Evolutionary conservation across 1,284 basidiomycete genomes (phyloP), one percentile per base, ranked within the genome.

Genomic region (Coniferiporia sulphurascens): DNA sequence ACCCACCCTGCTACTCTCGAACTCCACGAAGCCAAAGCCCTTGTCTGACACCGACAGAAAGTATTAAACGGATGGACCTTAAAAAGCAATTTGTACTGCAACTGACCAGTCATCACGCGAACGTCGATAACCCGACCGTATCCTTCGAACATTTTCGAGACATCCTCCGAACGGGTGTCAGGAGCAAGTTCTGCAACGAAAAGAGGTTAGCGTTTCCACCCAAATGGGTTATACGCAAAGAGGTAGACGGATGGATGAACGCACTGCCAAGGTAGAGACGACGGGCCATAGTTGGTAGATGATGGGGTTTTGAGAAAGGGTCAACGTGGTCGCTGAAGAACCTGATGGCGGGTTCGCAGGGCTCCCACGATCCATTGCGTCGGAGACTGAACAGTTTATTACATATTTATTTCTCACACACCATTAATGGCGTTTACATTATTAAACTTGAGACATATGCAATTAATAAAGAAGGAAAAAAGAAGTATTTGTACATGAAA

Each of bases 1-100:
- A 27, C 27, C 27, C 69, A 84, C 91, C 75, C 89, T 86, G 35
- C 85, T 75, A 67, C 77, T 89, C 72, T 95, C 94, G 68, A 95
- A 97, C 74, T 97, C 95, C 67, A 97, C 85, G 70, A 98, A 97
- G 53, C 93, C 95, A 69, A 96, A 97, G 46, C 91, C 91, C 87
- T 64, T 21, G 12, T 13, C 19, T 21, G 21, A 13, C 35, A 38
- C 41, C 55, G 35, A 56, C 50, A 55, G 19, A 21, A 44, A 15
- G 32, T 22, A 48, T 51, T 4, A 60, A 35, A 8, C 36, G 17
- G 21, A 32, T 7, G n/a, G 38, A 15, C n/a, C 32, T 38, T 52
- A 43, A 1, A 34, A 34, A 35, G 32, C 50, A 9, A 21, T 21
- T 15, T 35, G 41, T 15, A 7, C 32, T 10, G 46, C 15, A 46